These are phyloP conservation scores for Ananas comosus DNA, from an alignment of 176 grass and related monocot species.

Conservation along the genomic window DNA sequence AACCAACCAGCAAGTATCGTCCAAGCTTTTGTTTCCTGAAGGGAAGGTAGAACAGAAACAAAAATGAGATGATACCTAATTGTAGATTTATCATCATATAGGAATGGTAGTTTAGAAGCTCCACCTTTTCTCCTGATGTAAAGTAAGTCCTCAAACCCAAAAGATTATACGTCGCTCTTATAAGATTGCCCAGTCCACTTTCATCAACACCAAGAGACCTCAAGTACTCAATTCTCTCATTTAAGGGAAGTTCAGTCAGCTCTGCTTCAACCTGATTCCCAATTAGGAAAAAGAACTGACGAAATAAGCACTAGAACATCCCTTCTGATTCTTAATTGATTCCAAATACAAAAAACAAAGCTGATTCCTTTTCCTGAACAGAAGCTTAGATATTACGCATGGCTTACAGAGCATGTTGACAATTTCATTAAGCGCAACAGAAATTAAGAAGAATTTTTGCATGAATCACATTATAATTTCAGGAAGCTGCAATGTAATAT, in stretches of 20 bases:
- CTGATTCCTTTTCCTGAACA: background rate
- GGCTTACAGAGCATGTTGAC: background rate
- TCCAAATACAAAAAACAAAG: no score
- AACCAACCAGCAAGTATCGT: conserved; percentile 75
- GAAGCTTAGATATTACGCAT: background rate
- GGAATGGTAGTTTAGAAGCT: conserved; percentile 16
- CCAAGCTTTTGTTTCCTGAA: conserved; percentile 98
- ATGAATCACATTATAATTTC: background rate
- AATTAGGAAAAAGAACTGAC: background rate
- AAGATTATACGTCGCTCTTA: conserved; percentile 90
- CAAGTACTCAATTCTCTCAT: conserved; percentile 91
- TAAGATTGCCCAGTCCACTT: conserved; percentile 91
- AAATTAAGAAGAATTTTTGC: background rate
- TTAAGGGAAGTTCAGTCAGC: conserved; percentile 70
- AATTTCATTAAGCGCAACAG: background rate
- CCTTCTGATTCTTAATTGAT: no score
- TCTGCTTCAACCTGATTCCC: conserved; percentile 80
- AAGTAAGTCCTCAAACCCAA: conserved; percentile 94
- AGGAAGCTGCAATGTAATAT: background rate
- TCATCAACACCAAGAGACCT: conserved; percentile 80
- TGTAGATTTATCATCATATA: background rate
- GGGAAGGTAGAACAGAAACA: conserved; percentile 12
- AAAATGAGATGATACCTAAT: conserved; percentile 9
- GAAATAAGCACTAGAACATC: no score
- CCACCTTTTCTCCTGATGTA: conserved; percentile 90